These are phyloP conservation scores for Thyridium curvatum DNA, from an alignment of 2,329 filamentous ascomycete species.

Conservation along the genomic window DNA sequence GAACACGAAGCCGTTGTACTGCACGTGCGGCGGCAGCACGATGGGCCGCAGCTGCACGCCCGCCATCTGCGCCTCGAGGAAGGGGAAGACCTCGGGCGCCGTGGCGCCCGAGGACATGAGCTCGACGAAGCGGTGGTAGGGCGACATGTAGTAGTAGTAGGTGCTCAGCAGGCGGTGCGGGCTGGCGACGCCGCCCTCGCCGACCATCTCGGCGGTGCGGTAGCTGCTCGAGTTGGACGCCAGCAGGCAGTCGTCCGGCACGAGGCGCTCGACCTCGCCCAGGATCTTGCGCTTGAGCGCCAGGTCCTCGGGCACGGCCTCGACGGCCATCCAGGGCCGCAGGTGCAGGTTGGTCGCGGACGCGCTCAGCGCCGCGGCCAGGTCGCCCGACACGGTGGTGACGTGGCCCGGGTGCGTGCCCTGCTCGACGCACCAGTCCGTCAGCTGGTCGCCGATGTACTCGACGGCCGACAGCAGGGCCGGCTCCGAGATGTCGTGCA, in stretches of 20 bases:
- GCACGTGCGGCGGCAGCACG: slow-evolving; percentile 29
- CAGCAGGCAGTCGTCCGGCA: slow-evolving; percentile 39
- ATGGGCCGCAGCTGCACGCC: slow-evolving; percentile 35
- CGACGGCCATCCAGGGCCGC: slow-evolving; percentile 43
- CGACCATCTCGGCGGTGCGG: slow-evolving; percentile 41
- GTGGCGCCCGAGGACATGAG: slow-evolving; percentile 47
- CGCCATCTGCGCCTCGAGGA: slow-evolving; percentile 30
- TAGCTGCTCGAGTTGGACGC: slow-evolving; percentile 46
- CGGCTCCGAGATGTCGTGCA: slow-evolving; percentile 17
- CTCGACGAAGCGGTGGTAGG: slow-evolving; percentile 38
- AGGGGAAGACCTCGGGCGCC: slow-evolving; percentile 31
- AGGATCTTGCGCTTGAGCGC: slow-evolving; percentile 41
- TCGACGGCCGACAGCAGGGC: slow-evolving; percentile 17
- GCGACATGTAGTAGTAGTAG: slow-evolving; percentile 46
- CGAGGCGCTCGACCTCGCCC: slow-evolving; percentile 33
- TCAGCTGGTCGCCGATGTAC: slow-evolving; percentile 25
- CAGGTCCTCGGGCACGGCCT: slow-evolving; percentile 44
- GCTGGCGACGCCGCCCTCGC: slow-evolving; percentile 28
- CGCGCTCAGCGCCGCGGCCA: slow-evolving; percentile 10
- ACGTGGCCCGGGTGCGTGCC: slow-evolving; percentile 18
- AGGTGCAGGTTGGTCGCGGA: neutral
- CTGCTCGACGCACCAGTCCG: slow-evolving; percentile 19
- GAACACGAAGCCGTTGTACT: slow-evolving; percentile 48
- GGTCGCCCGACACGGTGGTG: slow-evolving; percentile 11
- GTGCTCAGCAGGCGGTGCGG: slow-evolving; percentile 36